Conservation (phyloP, 352 stramenopile species). For the Pythium dissimile region DNA sequence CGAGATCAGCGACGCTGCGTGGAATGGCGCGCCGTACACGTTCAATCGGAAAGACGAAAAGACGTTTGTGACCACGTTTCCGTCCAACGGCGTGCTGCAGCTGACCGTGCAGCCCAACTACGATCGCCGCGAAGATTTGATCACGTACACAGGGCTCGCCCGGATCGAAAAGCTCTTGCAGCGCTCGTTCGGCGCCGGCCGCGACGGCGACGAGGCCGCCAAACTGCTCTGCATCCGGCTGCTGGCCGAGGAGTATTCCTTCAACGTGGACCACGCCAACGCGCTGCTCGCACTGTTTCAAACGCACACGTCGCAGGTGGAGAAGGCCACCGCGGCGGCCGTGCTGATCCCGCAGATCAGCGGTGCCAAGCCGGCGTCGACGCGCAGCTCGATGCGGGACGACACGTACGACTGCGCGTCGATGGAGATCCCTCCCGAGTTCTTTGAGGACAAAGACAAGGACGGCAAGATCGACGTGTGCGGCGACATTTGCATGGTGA, state of each 20-base stretch:
- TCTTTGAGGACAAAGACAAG: slow-evolving; percentile 79
- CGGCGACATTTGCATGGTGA: slow-evolving; percentile 71
- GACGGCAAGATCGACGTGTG: slow-evolving; percentile 81
- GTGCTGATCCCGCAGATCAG: slow-evolving; percentile 63
- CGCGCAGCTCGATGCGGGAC: slow-evolving; percentile 18
- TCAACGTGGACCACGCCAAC: slow-evolving; percentile 57
- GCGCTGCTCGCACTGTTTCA: slow-evolving; percentile 54
- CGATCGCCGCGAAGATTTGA: slow-evolving; percentile 51
- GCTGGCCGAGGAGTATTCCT: slow-evolving; percentile 57
- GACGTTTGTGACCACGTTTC: slow-evolving; percentile 33
- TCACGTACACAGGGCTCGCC: slow-evolving; percentile 36
- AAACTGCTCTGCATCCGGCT: slow-evolving; percentile 64
- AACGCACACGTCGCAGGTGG: slow-evolving; percentile 59
- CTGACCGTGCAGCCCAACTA: slow-evolving; percentile 64
- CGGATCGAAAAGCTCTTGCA: slow-evolving; percentile 36
- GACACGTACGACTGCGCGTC: slow-evolving; percentile 57
- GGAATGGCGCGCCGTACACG: slow-evolving; percentile 41
- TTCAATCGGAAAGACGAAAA: slow-evolving; percentile 68
- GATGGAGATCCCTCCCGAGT: slow-evolving; percentile 52
- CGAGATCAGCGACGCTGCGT: slow-evolving; percentile 44
- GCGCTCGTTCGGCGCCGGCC: slow-evolving; percentile 37
- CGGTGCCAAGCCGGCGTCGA: slow-evolving; percentile 13
- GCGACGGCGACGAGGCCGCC: slow-evolving; percentile 50
- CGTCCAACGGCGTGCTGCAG: slow-evolving; percentile 38
- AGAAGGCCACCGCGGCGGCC: slow-evolving; percentile 61